Percentiles rank a stretch among this genome's conserved stretches.
These are phyloP conservation scores for Candida pseudoviswanathii DNA, from an alignment of 1,139 yeast genomes.

Conservation along the genomic window DNA sequence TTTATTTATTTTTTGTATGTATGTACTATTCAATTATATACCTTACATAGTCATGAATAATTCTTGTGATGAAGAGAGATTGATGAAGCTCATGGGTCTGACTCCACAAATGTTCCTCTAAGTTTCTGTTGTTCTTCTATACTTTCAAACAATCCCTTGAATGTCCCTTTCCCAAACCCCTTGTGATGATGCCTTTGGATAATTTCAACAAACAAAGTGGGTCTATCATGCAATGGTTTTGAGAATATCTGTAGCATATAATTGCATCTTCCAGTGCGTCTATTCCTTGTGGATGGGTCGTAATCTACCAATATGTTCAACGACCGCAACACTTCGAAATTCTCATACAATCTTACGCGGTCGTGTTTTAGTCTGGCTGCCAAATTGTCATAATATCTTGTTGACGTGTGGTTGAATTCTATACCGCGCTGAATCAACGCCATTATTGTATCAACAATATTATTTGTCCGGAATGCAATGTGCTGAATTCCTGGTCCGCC, in stretches of 20 bases:
- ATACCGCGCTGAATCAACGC: conserved; percentile 60
- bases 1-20: background rate
- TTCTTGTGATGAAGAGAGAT: background rate
- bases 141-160: conserved; percentile 76
- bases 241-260: conserved; percentile 80
- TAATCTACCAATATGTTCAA: conserved; percentile 71
- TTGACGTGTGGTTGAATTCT: conserved; percentile 65
- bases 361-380: conserved; percentile 38
- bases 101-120: conserved; percentile 47
- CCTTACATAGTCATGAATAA: conserved; percentile 1
- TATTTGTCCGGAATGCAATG: conserved; percentile 63
- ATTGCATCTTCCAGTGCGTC: conserved; percentile 42
- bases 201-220: conserved; percentile 77
- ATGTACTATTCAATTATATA: conserved; percentile 4
- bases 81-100: background rate
- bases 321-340: conserved; percentile 37
- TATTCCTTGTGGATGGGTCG: conserved; percentile 49
- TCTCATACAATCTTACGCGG: conserved; percentile 49
- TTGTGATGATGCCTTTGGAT: conserved; percentile 78
- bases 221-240: conserved; percentile 73
- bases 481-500: conserved; percentile 87
- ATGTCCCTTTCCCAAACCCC: conserved; percentile 89
- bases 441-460: conserved; percentile 61
- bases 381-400: conserved; percentile 55
- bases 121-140: conserved; percentile 64